A percentile compares a stretch with the other conserved stretches of the same genome.
phyloP scores from a whole-genome alignment of 495 filamentous ascomycete genomes.

The Haplographium delicatum region DNA sequence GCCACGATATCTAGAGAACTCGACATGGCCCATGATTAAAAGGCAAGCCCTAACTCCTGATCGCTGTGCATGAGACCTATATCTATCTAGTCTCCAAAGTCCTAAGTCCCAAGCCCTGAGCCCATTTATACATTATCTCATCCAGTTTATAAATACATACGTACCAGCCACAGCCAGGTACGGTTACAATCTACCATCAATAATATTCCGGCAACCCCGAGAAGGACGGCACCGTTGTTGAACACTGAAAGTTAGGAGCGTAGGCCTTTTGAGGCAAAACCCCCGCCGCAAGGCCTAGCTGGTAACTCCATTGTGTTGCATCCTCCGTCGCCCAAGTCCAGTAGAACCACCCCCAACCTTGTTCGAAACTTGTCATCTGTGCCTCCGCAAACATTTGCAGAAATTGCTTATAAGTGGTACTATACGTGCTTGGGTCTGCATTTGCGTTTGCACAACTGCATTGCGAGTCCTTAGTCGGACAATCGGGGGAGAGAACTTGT shows the following conservation, averaged over 20 bases:
- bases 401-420: slow-evolving; percentile 74
- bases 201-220: slow-evolving; percentile 63
- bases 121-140: neutral
- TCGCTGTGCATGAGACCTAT: slow-evolving; percentile 7
- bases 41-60: slow-evolving; percentile 15
- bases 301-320: slow-evolving; percentile 92
- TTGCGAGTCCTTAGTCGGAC: slow-evolving; percentile 53
- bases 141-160: no score
- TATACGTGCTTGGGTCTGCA: slow-evolving; percentile 62
- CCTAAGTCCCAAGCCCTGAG: neutral
- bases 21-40: no score
- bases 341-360: slow-evolving; percentile 95
- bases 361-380: slow-evolving; percentile 89
- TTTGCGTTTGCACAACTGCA: slow-evolving; percentile 79
- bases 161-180: no score
- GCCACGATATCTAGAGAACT: no score
- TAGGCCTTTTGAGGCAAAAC: slow-evolving; percentile 79
- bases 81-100: neutral
- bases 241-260: slow-evolving; percentile 70
- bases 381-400: slow-evolving; percentile 87
- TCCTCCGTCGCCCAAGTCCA: slow-evolving; percentile 87
- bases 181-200: slow-evolving; percentile 29
- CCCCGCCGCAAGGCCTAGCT: slow-evolving; percentile 73
- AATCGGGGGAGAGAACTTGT: slow-evolving; percentile 56
- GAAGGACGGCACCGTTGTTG: slow-evolving; percentile 64